Conservation (phyloP, 192 early-diverging fungal genomes). For the Kickxella alabastrina region DNA sequence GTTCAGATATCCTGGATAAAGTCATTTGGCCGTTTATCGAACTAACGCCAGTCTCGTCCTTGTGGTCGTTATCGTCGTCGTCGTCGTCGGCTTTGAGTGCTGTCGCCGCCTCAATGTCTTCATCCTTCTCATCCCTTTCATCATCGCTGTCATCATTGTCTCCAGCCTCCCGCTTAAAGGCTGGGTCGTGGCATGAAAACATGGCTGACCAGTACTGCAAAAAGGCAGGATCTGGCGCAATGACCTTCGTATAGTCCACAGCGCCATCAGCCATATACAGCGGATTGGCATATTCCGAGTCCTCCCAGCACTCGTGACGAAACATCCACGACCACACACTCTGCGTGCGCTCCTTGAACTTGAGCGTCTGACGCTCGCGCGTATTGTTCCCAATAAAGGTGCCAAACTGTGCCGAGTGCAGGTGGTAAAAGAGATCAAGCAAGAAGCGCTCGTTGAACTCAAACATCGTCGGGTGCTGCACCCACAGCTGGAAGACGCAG, state of each 20-base stretch:
- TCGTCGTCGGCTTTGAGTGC: neutral
- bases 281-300: constrained; percentile 13
- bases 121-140: neutral
- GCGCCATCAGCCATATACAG: constrained; percentile 9
- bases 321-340: constrained; percentile 82
- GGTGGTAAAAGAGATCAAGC: constrained; percentile 75
- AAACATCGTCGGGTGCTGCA: constrained; percentile 84
- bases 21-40: too few relatives aligned
- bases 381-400: constrained; percentile 91
- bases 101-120: neutral
- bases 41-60: too few relatives aligned
- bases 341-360: constrained; percentile 43
- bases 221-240: constrained; percentile 31
- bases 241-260: neutral
- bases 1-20: too few relatives aligned
- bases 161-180: neutral
- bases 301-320: neutral
- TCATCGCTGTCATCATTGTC: neutral
- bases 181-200: constrained; percentile 38
- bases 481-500: constrained; percentile 90
- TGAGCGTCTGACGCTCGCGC: constrained; percentile 61
- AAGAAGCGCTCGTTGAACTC: constrained; percentile 87
- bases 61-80: too few relatives aligned
- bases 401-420: constrained; percentile 91
- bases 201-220: constrained; percentile 48